Percentiles rank a stretch among this genome's conserved stretches.
These are phyloP conservation scores for Exserohilum rostratum DNA, from an alignment of 2,329 filamentous ascomycete genomes.

Conservation along the genomic window DNA sequence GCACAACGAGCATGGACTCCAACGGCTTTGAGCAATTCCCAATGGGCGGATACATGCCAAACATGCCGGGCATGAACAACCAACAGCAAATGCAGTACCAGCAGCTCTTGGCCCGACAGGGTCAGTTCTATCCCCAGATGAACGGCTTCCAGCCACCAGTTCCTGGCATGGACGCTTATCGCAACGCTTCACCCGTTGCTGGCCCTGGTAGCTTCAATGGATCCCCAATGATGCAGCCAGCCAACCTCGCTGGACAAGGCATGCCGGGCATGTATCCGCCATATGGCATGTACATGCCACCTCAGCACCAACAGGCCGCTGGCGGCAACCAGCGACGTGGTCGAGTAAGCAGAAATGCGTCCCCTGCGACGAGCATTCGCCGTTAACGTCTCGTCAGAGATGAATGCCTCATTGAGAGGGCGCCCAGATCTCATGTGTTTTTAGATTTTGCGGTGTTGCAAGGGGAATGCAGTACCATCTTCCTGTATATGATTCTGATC, in stretches of 20 bases:
- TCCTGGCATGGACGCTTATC: conserved; percentile 53
- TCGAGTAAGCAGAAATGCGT: conserved; percentile 54
- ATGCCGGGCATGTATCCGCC: conserved; percentile 48
- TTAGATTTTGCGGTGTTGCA: conserved; percentile 21
- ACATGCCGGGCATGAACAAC: conserved; percentile 50
- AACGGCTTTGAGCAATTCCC: conserved; percentile 55
- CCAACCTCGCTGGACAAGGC: conserved; percentile 50
- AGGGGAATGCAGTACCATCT: conserved; percentile 21
- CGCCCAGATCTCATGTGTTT: conserved; percentile 1
- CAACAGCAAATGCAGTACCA: conserved; percentile 64
- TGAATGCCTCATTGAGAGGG: conserved; percentile 19
- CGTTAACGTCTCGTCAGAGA: conserved; percentile 39
- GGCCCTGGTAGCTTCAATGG: conserved; percentile 47
- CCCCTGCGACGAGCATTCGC: conserved; percentile 23
- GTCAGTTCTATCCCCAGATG: conserved; percentile 55
- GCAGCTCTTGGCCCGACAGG: conserved; percentile 58
- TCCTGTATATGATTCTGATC: conserved; percentile 36
- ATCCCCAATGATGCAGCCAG: conserved; percentile 57
- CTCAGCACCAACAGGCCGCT: conserved; percentile 49
- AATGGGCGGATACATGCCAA: conserved; percentile 48
- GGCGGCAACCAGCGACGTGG: conserved; percentile 60
- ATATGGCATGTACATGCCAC: conserved; percentile 60
- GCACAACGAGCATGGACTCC: conserved; percentile 58
- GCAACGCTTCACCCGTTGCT: conserved; percentile 50
- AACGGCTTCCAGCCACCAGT: conserved; percentile 49